Evolutionary conservation across 2,329 filamentous ascomycete species (phyloP).

Genomic region (Aureobasidium zeae): DNA sequence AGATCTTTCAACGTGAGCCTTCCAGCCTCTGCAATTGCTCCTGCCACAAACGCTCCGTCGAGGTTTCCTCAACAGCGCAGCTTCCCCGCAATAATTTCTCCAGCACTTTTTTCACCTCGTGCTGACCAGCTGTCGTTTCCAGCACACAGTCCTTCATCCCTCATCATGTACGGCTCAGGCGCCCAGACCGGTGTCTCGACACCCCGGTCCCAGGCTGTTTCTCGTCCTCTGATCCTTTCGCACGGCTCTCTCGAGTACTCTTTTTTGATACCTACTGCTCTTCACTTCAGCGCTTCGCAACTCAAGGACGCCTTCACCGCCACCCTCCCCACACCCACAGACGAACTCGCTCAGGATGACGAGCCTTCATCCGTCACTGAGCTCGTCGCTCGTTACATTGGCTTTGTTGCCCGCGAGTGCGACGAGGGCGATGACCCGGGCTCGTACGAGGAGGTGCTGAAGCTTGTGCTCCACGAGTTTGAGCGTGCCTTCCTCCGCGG

Average conservation of each 20-base stretch:
- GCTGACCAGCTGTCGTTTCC: conserved; percentile 12
- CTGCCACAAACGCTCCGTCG: conserved; percentile 10
- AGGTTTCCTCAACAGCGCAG: conserved; percentile 2
- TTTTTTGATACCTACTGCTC: conserved; percentile 86
- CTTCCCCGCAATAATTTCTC: conserved; percentile 13
- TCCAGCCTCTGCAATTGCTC: neutral
- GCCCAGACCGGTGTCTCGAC: conserved; percentile 94
- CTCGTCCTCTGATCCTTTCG: conserved; percentile 79
- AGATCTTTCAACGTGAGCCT: conserved; percentile 11
- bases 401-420: conserved; percentile 78
- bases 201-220: conserved; percentile 83
- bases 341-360: conserved; percentile 95
- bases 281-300: conserved; percentile 93
- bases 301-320: conserved; percentile 83
- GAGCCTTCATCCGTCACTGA: conserved; percentile 95
- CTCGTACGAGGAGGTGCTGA: conserved; percentile 85
- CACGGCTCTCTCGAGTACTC: conserved; percentile 95
- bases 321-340: conserved; percentile 80
- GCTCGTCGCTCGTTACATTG: conserved; percentile 87
- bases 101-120: conserved; percentile 12
- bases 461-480: conserved; percentile 88
- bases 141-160: conserved; percentile 9
- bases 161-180: conserved; percentile 70
- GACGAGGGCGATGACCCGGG: conserved; percentile 89
- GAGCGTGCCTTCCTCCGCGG: conserved; percentile 89